Conservation (phyloP, 768 basidiomycete genomes). For the Mycena vitilis region DNA sequence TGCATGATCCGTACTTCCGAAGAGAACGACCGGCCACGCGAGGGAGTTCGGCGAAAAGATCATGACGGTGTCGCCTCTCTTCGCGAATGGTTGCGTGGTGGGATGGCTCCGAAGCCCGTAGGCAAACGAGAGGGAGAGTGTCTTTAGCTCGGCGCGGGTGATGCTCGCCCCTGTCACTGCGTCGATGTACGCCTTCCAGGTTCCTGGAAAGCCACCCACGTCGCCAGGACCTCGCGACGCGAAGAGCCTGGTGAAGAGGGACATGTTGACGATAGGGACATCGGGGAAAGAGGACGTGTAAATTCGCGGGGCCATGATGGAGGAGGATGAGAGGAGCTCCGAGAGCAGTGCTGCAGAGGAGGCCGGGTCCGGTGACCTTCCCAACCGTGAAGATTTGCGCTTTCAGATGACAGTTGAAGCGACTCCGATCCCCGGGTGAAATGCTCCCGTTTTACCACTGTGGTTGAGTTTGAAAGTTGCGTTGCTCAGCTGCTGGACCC, state of each 20-base stretch:
- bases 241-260: conserved; percentile 42
- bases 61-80: conserved; percentile 58
- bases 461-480: too few species aligned
- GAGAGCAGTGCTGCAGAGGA: too few species aligned
- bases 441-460: too few species aligned
- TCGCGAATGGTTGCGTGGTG: conserved; percentile 39
- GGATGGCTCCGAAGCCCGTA: conserved; percentile 40
- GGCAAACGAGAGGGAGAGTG: conserved; percentile 35
- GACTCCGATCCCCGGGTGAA: too few species aligned
- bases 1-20: conserved; percentile 38
- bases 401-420: too few species aligned
- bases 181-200: conserved; percentile 38
- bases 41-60: conserved; percentile 68
- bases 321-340: not conserved
- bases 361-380: too few species aligned
- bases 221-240: conserved; percentile 20
- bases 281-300: conserved; percentile 37
- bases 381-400: too few species aligned
- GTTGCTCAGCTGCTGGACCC: too few species aligned
- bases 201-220: conserved; percentile 32
- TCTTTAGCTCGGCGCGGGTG: conserved; percentile 38
- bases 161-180: conserved; percentile 34
- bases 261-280: conserved; percentile 34
- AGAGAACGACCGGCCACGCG: conserved; percentile 62
- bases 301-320: conserved; percentile 36